Conservation (phyloP, 2,329 filamentous ascomycete genomes). For the Botryotinia calthae region DNA sequence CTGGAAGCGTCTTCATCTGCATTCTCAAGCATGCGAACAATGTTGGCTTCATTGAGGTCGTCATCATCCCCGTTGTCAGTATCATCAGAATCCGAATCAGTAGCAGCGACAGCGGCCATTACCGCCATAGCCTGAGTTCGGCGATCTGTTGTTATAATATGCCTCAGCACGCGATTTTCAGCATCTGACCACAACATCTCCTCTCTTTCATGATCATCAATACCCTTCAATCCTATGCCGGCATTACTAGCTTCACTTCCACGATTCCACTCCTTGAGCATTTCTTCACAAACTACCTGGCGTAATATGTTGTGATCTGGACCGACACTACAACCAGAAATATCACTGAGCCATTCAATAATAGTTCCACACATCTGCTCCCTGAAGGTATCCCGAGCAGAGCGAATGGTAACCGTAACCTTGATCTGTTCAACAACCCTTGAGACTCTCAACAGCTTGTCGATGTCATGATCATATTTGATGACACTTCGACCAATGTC, state of each 20-base stretch:
- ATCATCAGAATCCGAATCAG: constrained; percentile 23
- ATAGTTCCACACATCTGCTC: constrained; percentile 99
- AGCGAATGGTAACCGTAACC: constrained; percentile 91
- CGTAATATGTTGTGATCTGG: constrained; percentile 76
- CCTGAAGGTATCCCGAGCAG: constrained; percentile 89
- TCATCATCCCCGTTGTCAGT: constrained; percentile 31
- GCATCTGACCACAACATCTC: constrained; percentile 1
- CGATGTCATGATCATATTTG: constrained; percentile 70
- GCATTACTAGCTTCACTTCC: constrained; percentile 82
- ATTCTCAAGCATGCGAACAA: constrained; percentile 34
- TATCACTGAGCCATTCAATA: constrained; percentile 92
- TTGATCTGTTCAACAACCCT: constrained; percentile 92
- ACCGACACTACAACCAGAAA: constrained; percentile 83
- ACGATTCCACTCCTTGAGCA: constrained; percentile 81
- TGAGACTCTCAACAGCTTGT: constrained; percentile 72
- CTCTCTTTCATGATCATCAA: constrained; percentile 74
- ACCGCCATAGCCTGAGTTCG: constrained; percentile 26
- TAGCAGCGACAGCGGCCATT: constrained; percentile 26
- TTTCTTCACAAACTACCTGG: constrained; percentile 82
- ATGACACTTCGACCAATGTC: constrained; percentile 83
- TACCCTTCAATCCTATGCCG: constrained; percentile 71
- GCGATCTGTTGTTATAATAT: constrained; percentile 26
- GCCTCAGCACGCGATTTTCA: constrained; percentile 32
- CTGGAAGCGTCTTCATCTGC: constrained; percentile 33
- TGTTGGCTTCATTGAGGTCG: constrained; percentile 54